phyloP scores from a whole-genome alignment of 192 early-diverging fungal species.

The Backusella macrospora region DNA sequence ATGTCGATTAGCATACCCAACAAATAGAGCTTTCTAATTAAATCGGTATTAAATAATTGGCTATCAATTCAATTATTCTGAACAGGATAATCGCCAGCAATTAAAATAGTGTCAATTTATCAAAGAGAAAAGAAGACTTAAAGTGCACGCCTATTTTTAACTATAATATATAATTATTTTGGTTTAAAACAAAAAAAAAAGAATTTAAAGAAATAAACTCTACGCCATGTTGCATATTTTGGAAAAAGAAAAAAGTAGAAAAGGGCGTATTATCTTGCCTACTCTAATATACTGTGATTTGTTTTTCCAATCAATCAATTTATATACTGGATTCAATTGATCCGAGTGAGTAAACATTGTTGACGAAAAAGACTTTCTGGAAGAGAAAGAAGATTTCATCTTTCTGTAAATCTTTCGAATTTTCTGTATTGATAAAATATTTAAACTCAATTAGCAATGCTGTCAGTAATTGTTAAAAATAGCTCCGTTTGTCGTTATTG shows the following conservation, averaged over 20 bases:
- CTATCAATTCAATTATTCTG: not conserved
- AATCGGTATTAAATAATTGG: not conserved
- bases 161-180: not conserved
- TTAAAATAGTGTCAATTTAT: not conserved
- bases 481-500: not conserved
- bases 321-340: not conserved
- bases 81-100: not conserved
- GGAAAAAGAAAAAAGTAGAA: not conserved
- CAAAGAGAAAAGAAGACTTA: not conserved
- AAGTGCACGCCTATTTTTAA: not conserved
- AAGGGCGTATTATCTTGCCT: not conserved
- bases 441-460: not conserved
- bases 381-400: slow-evolving; percentile 2
- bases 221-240: not conserved
- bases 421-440: not conserved
- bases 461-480: not conserved
- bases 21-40: not conserved
- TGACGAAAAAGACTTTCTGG: slow-evolving; percentile 4
- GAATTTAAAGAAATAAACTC: not conserved
- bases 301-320: not conserved
- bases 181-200: slow-evolving; percentile 1
- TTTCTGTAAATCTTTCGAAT: not conserved
- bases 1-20: not conserved
- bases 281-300: not conserved
- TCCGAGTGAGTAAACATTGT: not conserved